These are phyloP conservation scores for Bassia scoparia DNA, from an alignment of 148 eudicot species.

Conservation along the genomic window DNA sequence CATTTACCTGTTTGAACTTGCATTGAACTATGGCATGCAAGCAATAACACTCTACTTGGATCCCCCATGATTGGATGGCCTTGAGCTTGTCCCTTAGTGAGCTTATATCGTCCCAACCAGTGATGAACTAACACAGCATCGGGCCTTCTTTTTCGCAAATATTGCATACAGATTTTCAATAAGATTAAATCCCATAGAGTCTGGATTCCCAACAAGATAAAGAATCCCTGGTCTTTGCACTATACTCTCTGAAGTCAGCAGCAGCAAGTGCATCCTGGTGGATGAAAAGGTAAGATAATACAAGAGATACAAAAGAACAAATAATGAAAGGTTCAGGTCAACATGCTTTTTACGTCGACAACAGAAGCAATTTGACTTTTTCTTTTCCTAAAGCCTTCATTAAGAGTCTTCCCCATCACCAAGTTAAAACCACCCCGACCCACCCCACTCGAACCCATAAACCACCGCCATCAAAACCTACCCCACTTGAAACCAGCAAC, in stretches of 20 bases:
- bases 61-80: conserved; percentile 73
- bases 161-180: conserved; percentile 67
- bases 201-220: conserved; percentile 99
- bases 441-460: too few relatives aligned
- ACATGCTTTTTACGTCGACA: conserved; percentile 61
- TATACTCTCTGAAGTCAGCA: conserved; percentile 68
- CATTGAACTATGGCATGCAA: conserved; percentile 98
- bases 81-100: conserved; percentile 87
- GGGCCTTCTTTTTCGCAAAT: conserved; percentile 78
- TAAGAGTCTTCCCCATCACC: too few relatives aligned
- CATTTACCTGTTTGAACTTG: conserved; percentile 80
- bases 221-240: conserved; percentile 67
- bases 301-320: conserved; percentile 12
- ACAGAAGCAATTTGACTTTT: conserved; percentile 92
- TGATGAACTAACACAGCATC: conserved; percentile 90
- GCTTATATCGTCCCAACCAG: conserved; percentile 99
- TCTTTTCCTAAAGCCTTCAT: conserved; percentile 78
- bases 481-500: too few relatives aligned
- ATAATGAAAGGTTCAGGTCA: conserved; percentile 1
- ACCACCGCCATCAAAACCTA: too few relatives aligned
- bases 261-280: conserved; percentile 71
- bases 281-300: conserved; percentile 14
- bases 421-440: too few relatives aligned
- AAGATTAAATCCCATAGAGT: conserved; percentile 83
- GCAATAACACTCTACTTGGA: conserved; percentile 63